Percentiles rank a stretch among this genome's conserved stretches.
These are phyloP conservation scores for Boletus sensibilis DNA, from an alignment of 768 basidiomycete species.

Conservation along the genomic window DNA sequence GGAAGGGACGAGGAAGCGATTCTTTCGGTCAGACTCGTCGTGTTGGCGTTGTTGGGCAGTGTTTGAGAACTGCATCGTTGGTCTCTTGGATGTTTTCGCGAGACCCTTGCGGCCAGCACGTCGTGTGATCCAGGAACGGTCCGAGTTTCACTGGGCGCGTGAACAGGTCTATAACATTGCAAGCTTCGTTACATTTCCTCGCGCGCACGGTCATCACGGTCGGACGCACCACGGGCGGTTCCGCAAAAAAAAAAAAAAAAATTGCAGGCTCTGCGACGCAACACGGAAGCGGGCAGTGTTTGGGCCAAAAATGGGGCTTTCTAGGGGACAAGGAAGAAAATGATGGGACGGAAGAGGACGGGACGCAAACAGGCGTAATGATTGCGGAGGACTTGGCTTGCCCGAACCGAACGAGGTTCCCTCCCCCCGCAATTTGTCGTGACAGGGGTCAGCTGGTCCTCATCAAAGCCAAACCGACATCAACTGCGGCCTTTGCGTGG, in stretches of 20 bases:
- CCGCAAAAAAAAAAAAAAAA: background rate
- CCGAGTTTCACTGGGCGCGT: background rate
- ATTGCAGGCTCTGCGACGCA: background rate
- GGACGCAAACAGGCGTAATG: background rate
- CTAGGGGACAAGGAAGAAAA: background rate
- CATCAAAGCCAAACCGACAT: constrained; percentile 9
- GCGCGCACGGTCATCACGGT: background rate
- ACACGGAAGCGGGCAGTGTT: background rate
- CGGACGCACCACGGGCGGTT: background rate
- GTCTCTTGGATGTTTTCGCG: background rate
- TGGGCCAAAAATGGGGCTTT: background rate
- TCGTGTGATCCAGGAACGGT: constrained; percentile 21
- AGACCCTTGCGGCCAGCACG: background rate
- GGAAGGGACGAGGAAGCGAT: constrained; percentile 51
- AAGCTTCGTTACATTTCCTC: background rate
- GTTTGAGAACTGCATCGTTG: constrained; percentile 35
- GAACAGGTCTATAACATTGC: background rate
- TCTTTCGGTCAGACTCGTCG: constrained; percentile 60
- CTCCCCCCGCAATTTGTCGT: background rate
- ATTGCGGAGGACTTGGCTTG: background rate
- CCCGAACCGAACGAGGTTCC: background rate
- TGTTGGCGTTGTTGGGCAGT: constrained; percentile 31
- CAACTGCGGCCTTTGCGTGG: constrained; percentile 12
- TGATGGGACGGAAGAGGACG: background rate
- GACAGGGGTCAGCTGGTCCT: constrained; percentile 14